A percentile compares a stretch with the other conserved stretches of the same genome.
Evolutionary conservation across 306 rosid species (phyloP).

Genomic region (Fragaria vesca): DNA sequence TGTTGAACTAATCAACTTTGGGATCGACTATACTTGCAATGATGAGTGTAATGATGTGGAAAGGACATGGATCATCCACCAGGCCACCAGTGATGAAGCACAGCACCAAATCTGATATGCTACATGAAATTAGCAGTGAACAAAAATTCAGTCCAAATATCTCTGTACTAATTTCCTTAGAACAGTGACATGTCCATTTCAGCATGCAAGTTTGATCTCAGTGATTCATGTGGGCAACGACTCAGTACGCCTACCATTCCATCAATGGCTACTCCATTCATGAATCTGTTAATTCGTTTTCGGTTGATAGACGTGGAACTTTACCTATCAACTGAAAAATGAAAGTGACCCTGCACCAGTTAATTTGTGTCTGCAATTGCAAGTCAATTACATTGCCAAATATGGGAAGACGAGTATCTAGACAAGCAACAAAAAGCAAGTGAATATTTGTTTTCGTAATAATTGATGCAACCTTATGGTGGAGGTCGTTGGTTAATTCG

Average conservation of each 20-base stretch:
- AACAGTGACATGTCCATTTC: slow-evolving; percentile 37
- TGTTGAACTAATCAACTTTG: slow-evolving; percentile 15
- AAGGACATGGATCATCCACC: slow-evolving; percentile 31
- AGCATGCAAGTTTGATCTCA: slow-evolving; percentile 28
- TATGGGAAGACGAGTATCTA: not conserved
- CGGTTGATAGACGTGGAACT: not conserved
- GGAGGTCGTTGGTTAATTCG: not conserved
- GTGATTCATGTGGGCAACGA: slow-evolving; percentile 10
- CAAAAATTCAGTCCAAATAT: slow-evolving; percentile 16
- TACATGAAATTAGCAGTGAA: slow-evolving; percentile 3
- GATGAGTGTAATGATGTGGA: slow-evolving; percentile 38
- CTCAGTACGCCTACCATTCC: not conserved
- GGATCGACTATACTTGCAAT: slow-evolving; percentile 27
- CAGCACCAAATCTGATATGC: slow-evolving; percentile 3
- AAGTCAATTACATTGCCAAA: slow-evolving; percentile 26
- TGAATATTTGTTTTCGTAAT: not conserved
- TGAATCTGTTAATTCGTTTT: slow-evolving; percentile 13
- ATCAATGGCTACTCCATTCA: slow-evolving; percentile 12
- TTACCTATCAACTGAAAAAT: slow-evolving; percentile 16
- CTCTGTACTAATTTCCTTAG: slow-evolving; percentile 6
- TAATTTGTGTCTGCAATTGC: slow-evolving; percentile 4
- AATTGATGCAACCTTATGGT: not conserved
- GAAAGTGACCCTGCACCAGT: slow-evolving; percentile 25
- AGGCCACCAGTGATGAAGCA: slow-evolving; percentile 16
- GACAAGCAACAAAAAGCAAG: not conserved